These are phyloP conservation scores for Crithidia acanthocephali DNA, from an alignment of 208 protist genomes.

Conservation along the genomic window DNA sequence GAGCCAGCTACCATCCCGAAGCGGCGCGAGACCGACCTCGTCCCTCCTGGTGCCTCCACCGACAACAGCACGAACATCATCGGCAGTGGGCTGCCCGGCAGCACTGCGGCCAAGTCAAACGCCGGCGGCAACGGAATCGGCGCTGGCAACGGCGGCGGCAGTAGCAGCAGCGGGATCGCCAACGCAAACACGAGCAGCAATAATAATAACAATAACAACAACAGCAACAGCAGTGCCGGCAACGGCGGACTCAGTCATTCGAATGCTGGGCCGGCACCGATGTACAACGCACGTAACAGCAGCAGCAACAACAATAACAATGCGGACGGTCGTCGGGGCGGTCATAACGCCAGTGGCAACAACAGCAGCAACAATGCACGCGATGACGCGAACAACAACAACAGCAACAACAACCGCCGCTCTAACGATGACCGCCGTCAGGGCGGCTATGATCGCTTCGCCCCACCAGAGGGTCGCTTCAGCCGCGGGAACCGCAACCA, in stretches of 20 bases:
- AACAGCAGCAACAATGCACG: constrained; percentile 7
- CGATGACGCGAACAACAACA: neutral
- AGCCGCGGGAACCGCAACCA: constrained; percentile 65
- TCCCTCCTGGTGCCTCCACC: neutral
- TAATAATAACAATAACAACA: constrained; percentile 21
- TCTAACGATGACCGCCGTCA: neutral
- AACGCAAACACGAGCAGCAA: no score
- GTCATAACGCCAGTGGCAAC: no score
- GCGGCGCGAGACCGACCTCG: constrained; percentile 40
- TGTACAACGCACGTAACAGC: constrained; percentile 18
- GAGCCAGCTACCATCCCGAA: constrained; percentile 33
- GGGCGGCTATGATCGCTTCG: constrained; percentile 65
- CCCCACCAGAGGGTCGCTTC: constrained; percentile 48
- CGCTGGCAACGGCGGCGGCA: neutral
- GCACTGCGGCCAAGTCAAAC: constrained; percentile 1
- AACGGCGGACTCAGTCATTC: constrained; percentile 5
- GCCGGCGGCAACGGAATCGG: constrained; percentile 4
- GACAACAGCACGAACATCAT: constrained; percentile 16
- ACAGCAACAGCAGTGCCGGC: constrained; percentile 13
- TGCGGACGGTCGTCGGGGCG: constrained; percentile 21
- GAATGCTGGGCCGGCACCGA: neutral
- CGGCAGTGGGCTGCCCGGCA: constrained; percentile 17
- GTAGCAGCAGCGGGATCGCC: neutral
- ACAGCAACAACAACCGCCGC: constrained; percentile 8
- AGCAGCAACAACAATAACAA: no score